Base-by-base conservation (phyloP, 2,329 filamentous ascomycete species). In the Colletotrichum destructivum region DNA sequence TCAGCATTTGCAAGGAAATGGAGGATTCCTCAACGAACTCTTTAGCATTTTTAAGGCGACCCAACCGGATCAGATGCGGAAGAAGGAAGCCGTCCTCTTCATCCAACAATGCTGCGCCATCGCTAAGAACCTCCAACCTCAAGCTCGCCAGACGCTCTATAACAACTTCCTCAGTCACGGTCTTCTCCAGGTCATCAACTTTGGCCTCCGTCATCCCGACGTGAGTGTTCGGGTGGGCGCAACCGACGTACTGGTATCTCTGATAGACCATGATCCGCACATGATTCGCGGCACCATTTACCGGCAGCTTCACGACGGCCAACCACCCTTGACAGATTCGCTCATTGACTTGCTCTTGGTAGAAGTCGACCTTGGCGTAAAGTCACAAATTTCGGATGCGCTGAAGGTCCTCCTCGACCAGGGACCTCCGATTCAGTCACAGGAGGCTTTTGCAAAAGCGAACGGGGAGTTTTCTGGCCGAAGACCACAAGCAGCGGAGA, bases 61-160 rank as follows among this genome's bases (percentile, higher is more conserved):
- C 31, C 89, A 91, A 71, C 83, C 85, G 63, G 90, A 93, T 61
- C 85, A 89, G 63, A 90, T 90, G 78, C 91, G 93, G 72, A 97
- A 96, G 82, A 98, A 98, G 82, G 94, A 98, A 76, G 96, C 94
- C 0, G 96, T 99, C 13, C 88, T 97, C 47, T 98, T 99, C 81
- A 96, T 99, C 71, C 95, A 98, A 81, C 95, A 98, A 81, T 98
- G 96, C 83, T 97, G 95, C 75, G 90, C 92, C 4, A 96, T 98
- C 77, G 94, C 95, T 1, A 99, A 99, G 84, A 98, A 95, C 78
- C 87, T 99, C 21, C 96, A 98, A 79, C 93, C 93, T 2, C 93
- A 92, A 35, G 91, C 91, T 9, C 90, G 96, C 72, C 92, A 94
- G 73, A 91, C 91, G 26, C 86, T 99, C 18, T 98, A 97, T 82